Conservation (phyloP, 306 rosid species). For the Pterocarpus macrocarpus region DNA sequence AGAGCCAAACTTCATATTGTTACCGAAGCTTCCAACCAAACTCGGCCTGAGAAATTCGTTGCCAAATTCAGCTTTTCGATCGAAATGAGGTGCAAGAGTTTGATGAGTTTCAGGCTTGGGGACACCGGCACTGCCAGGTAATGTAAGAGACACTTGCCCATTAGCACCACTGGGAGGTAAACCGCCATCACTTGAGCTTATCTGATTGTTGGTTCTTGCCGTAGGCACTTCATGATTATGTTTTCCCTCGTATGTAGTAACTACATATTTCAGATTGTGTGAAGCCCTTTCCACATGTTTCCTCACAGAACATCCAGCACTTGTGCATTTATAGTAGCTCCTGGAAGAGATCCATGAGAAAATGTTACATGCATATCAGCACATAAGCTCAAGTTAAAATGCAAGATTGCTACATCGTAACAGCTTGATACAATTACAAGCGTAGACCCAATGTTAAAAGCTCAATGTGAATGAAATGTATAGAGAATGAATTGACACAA, state of each 20-base stretch:
- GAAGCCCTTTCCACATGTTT: conserved; percentile 97
- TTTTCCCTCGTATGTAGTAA: conserved; percentile 89
- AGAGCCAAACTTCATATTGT: conserved; percentile 66
- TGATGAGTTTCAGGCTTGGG: conserved; percentile 61
- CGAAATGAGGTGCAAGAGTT: conserved; percentile 64
- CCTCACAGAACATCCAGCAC: conserved; percentile 84
- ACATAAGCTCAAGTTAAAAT: neutral
- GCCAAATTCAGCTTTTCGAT: conserved; percentile 69
- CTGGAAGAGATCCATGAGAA: conserved; percentile 49
- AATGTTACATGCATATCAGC: conserved; percentile 25
- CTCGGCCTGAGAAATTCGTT: conserved; percentile 58
- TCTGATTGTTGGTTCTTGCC: conserved; percentile 70
- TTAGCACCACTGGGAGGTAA: conserved; percentile 46
- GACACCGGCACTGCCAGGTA: conserved; percentile 51
- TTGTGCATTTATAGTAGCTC: conserved; percentile 98
- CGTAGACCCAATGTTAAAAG: neutral
- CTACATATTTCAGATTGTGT: conserved; percentile 70
- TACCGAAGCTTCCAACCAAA: conserved; percentile 61
- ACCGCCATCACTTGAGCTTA: conserved; percentile 56
- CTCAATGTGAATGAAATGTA: neutral
- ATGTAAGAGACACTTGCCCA: conserved; percentile 55
- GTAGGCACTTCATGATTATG: conserved; percentile 89
- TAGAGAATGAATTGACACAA: neutral
- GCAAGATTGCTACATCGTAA: conserved; percentile 5
- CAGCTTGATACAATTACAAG: conserved; percentile 15